These are phyloP conservation scores for Phialocephala subalpina DNA, from an alignment of 2,329 filamentous ascomycete species.

Conservation along the genomic window DNA sequence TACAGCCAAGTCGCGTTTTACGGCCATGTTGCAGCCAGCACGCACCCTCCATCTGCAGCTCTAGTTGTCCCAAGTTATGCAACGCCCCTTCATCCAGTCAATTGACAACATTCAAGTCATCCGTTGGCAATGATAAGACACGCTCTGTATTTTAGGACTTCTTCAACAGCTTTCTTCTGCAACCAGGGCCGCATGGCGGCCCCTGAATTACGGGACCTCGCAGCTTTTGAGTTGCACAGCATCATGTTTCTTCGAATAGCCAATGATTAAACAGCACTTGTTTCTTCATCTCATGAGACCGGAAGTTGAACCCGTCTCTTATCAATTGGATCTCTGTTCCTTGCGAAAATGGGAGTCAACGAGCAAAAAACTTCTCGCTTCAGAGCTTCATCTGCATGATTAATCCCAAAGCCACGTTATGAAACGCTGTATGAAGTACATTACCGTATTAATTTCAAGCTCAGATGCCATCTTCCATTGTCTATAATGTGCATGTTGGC, in stretches of 20 bases:
- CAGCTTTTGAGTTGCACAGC: background rate
- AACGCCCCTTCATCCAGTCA: background rate
- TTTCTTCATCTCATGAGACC: background rate
- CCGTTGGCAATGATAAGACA: conserved; percentile 1
- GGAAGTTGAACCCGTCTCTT: background rate
- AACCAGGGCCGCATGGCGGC: background rate
- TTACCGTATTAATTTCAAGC: too few relatives aligned
- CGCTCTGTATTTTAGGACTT: background rate
- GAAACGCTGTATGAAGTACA: too few relatives aligned
- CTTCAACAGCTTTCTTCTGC: background rate
- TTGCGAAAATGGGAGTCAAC: too few relatives aligned
- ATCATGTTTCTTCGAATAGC: background rate
- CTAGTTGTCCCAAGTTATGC: background rate
- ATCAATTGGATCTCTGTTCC: too few relatives aligned
- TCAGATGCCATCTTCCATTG: too few relatives aligned
- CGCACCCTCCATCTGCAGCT: background rate
- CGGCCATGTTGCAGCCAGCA: background rate
- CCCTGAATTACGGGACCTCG: background rate
- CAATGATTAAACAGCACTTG: background rate
- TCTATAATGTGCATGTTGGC: too few relatives aligned
- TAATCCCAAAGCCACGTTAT: too few relatives aligned
- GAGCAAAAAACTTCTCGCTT: too few relatives aligned
- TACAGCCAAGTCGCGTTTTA: background rate
- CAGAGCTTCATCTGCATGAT: too few relatives aligned
- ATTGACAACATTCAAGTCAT: background rate